Evolutionary conservation across 2,329 filamentous ascomycete species (phyloP).

Genomic region (Pleomassaria siparia): DNA sequence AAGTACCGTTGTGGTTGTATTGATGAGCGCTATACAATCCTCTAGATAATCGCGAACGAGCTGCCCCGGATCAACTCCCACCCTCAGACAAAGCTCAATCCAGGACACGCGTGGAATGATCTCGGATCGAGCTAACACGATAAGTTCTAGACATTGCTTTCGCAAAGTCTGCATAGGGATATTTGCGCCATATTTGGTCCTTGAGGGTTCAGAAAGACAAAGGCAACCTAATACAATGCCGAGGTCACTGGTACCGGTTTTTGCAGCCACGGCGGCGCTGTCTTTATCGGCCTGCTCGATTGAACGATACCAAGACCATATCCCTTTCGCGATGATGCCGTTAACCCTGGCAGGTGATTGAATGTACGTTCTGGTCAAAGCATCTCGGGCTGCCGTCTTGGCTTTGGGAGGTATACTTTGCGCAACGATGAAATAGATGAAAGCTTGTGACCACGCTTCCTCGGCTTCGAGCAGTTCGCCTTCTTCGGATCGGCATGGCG

Average conservation of each 20-base stretch:
- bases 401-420: slow-evolving; percentile 61
- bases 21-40: slow-evolving; percentile 69
- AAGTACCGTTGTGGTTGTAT: slow-evolving; percentile 57
- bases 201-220: slow-evolving; percentile 59
- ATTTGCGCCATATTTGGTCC: slow-evolving; percentile 46
- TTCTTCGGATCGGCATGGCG: slow-evolving; percentile 56
- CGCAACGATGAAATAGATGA: slow-evolving; percentile 76
- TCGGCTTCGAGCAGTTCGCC: slow-evolving; percentile 50
- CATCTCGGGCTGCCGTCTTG: slow-evolving; percentile 63
- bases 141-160: slow-evolving; percentile 71
- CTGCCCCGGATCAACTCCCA: slow-evolving; percentile 78
- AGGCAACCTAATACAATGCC: slow-evolving; percentile 63
- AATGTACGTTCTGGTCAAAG: slow-evolving; percentile 67
- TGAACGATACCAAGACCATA: slow-evolving; percentile 78
- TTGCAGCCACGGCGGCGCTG: slow-evolving; percentile 66
- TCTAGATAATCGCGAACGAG: slow-evolving; percentile 68
- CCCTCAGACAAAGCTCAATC: slow-evolving; percentile 84
- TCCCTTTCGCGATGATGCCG: slow-evolving; percentile 65
- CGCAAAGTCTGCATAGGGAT: slow-evolving; percentile 58
- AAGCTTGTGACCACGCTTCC: slow-evolving; percentile 77
- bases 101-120: slow-evolving; percentile 78
- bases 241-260: slow-evolving; percentile 65
- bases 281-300: slow-evolving; percentile 77
- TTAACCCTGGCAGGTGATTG: slow-evolving; percentile 61
- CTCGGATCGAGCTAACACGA: slow-evolving; percentile 76